Evolutionary conservation across 345 rosid genomes (phyloP).

Genomic region (Laguncularia racemosa): DNA sequence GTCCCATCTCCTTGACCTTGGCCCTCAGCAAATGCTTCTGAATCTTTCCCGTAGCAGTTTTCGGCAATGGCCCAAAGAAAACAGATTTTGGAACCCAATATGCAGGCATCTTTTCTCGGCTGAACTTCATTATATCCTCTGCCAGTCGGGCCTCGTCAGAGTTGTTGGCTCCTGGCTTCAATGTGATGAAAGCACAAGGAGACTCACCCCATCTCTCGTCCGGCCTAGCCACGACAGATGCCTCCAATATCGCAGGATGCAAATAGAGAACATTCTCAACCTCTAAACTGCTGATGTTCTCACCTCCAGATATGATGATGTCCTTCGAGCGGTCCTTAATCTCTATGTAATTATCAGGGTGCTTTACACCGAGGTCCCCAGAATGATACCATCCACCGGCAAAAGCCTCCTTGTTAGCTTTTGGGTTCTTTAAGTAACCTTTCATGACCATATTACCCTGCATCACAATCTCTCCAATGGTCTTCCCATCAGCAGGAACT

Average conservation of each 20-base stretch:
- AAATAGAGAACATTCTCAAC: constrained; percentile 58
- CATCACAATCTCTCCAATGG: constrained; percentile 80
- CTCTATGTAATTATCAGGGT: constrained; percentile 79
- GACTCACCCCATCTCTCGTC: constrained; percentile 88
- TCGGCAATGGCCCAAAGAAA: constrained; percentile 75
- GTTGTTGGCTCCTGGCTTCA: constrained; percentile 41
- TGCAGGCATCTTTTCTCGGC: constrained; percentile 63
- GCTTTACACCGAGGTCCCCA: constrained; percentile 80
- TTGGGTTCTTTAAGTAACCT: constrained; percentile 78
- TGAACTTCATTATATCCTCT: constrained; percentile 59
- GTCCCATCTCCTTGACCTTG: constrained; percentile 73
- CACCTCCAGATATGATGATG: constrained; percentile 89
- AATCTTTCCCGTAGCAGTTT: constrained; percentile 90
- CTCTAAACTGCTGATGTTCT: constrained; percentile 88
- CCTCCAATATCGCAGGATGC: constrained; percentile 79
- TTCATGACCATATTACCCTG: constrained; percentile 81
- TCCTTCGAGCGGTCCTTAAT: constrained; percentile 90
- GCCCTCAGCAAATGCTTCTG: constrained; percentile 77
- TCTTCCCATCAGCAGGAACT: constrained; percentile 75
- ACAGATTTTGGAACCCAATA: constrained; percentile 89
- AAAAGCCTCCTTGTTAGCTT: constrained; percentile 68
- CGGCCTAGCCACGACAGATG: constrained; percentile 77
- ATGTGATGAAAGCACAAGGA: constrained; percentile 80
- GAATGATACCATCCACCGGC: constrained; percentile 92
- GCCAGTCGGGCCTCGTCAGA: constrained; percentile 31